Evolutionary conservation across 345 rosid species (phyloP).

Genomic region (Pelargonium nanum): DNA sequence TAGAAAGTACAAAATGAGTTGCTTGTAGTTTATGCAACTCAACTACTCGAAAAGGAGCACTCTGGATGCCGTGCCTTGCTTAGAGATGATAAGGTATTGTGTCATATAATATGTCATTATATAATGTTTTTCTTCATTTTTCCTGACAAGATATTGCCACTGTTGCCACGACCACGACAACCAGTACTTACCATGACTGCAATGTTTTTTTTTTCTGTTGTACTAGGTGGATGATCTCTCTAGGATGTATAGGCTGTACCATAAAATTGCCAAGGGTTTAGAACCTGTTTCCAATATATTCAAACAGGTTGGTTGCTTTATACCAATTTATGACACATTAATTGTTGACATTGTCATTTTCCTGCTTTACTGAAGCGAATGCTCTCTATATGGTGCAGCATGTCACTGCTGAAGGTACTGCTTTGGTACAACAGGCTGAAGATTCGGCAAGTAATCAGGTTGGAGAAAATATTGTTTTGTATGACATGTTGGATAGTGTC

Average conservation of each 20-base stretch:
- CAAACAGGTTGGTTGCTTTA: constrained; percentile 40
- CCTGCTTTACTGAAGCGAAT: not conserved
- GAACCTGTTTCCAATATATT: constrained; percentile 50
- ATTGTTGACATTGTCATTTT: not conserved
- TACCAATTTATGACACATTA: not conserved
- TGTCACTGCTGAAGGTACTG: constrained; percentile 58
- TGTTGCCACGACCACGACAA: not conserved
- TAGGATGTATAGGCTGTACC: constrained; percentile 60
- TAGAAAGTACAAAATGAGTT: constrained; percentile 53
- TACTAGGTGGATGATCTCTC: constrained; percentile 63
- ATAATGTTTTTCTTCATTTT: constrained; percentile 2
- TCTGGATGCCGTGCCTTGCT: constrained; percentile 60
- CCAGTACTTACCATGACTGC: no score
- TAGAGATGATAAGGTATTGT: constrained; percentile 55
- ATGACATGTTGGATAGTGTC: no score
- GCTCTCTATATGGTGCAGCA: constrained; percentile 25
- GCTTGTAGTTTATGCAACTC: constrained; percentile 33
- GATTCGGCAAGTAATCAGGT: constrained; percentile 38
- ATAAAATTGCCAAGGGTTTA: constrained; percentile 41
- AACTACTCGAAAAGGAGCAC: constrained; percentile 49
- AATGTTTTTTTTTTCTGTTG: not conserved
- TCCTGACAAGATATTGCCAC: no score
- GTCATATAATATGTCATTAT: not conserved
- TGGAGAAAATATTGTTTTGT: not conserved
- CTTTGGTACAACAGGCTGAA: constrained; percentile 62